phyloP scores from a whole-genome alignment of 139 green algal genomes.

The Tetradesmus obliquus region DNA sequence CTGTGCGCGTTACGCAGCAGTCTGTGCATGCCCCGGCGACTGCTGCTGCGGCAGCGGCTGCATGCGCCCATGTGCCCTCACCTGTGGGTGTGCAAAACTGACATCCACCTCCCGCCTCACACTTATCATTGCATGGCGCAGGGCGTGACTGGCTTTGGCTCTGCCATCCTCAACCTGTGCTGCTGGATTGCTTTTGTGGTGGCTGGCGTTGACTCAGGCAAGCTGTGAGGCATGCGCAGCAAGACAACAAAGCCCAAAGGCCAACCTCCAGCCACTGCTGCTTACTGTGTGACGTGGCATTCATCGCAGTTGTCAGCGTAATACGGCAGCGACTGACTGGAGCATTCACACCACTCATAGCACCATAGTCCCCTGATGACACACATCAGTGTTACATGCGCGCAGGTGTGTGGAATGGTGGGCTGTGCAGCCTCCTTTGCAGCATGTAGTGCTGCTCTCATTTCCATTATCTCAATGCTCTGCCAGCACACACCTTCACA shows the following conservation, averaged over 20 bases:
- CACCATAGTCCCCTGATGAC: not conserved
- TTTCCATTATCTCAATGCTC: no score
- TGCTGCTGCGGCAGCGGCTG: not conserved
- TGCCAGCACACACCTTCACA: no score
- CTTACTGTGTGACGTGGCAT: no score
- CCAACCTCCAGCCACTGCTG: not conserved
- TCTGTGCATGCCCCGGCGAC: not conserved
- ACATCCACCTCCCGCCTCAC: not conserved
- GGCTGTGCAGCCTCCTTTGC: no score
- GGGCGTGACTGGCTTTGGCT: constrained; percentile 27
- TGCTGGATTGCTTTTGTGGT: not conserved
- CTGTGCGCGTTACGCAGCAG: not conserved
- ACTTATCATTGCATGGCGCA: not conserved
- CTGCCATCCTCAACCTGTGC: constrained; percentile 25
- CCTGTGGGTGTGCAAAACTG: not conserved
- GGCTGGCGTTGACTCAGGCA: not conserved
- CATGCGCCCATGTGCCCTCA: not conserved
- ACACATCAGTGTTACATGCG: no score
- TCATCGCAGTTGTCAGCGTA: no score
- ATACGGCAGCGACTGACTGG: no score
- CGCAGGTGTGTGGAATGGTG: no score
- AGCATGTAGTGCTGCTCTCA: no score
- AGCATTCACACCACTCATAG: not conserved
- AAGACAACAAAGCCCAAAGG: not conserved
- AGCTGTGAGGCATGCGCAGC: not conserved